These are phyloP conservation scores for Panellus pusillus DNA, from an alignment of 768 basidiomycete genomes.

Conservation along the genomic window DNA sequence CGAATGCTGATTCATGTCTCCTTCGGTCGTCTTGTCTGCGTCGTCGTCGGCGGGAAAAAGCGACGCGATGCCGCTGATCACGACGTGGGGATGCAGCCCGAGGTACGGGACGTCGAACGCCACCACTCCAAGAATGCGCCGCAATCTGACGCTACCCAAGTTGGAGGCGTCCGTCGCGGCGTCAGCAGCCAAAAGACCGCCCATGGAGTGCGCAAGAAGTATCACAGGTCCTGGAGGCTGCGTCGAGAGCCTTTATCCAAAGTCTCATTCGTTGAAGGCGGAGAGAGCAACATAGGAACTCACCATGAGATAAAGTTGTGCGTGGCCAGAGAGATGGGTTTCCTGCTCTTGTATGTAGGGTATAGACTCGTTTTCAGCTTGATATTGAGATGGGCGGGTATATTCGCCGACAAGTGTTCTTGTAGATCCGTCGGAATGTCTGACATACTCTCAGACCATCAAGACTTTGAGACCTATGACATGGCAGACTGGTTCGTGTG, in stretches of 20 bases:
- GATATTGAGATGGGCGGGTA: slow-evolving; percentile 37
- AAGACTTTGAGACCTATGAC: too few relatives aligned
- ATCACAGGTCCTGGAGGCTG: slow-evolving; percentile 59
- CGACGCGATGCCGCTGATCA: slow-evolving; percentile 55
- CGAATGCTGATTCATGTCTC: slow-evolving; percentile 42
- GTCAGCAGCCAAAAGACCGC: slow-evolving; percentile 58
- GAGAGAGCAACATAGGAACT: slow-evolving; percentile 6
- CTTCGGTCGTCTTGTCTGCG: slow-evolving; percentile 33
- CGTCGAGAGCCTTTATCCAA: slow-evolving; percentile 45
- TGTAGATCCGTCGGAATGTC: slow-evolving; percentile 58
- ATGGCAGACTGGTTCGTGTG: slow-evolving; percentile 60
- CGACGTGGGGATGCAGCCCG: slow-evolving; percentile 64
- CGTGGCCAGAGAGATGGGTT: slow-evolving; percentile 50
- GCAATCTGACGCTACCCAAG: slow-evolving; percentile 26
- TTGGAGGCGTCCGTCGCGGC: slow-evolving; percentile 48
- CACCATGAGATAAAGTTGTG: slow-evolving; percentile 58
- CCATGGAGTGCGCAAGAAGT: slow-evolving; percentile 60
- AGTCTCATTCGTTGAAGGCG: slow-evolving; percentile 3
- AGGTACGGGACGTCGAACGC: slow-evolving; percentile 61
- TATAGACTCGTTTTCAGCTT: slow-evolving; percentile 50
- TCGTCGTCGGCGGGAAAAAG: slow-evolving; percentile 38
- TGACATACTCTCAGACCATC: slow-evolving; percentile 20
- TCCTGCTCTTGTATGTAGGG: slow-evolving; percentile 60
- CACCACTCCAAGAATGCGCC: slow-evolving; percentile 52
- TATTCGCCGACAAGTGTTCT: slow-evolving; percentile 34